Conservation (phyloP, 495 filamentous ascomycete species). For the Trichoderma orchidacearum region DNA sequence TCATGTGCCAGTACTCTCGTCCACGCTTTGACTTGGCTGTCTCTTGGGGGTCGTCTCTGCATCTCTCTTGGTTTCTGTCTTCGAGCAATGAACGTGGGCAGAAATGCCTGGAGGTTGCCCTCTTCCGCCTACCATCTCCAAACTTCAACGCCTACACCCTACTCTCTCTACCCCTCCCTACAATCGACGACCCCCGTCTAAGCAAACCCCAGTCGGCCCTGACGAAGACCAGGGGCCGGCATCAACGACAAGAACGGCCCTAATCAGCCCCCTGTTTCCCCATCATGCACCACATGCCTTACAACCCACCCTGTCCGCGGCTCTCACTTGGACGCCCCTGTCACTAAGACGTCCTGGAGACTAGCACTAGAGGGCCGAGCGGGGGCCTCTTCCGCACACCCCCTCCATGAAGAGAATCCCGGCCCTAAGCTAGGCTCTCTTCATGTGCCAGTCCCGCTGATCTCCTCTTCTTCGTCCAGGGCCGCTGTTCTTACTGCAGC, state of each 20-base stretch:
- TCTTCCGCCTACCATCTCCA: not conserved
- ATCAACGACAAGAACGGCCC: slow-evolving; percentile 1
- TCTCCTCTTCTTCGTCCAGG: not conserved
- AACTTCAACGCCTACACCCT: not conserved
- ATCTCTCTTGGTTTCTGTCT: not conserved
- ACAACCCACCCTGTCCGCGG: not conserved
- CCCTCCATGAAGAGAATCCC: not conserved
- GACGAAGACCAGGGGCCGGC: not conserved
- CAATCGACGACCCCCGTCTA: not conserved
- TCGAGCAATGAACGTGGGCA: not conserved
- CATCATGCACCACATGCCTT: slow-evolving; percentile 1
- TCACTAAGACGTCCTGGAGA: not conserved
- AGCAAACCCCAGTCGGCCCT: not conserved
- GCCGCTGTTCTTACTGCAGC: not conserved
- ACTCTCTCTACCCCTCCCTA: not conserved
- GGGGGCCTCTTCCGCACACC: not conserved
- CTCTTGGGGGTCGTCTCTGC: not conserved
- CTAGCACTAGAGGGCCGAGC: not conserved
- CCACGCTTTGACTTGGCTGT: not conserved
- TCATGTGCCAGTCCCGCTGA: slow-evolving; percentile 1
- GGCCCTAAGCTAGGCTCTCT: not conserved
- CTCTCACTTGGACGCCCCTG: not conserved
- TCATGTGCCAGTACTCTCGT: not conserved
- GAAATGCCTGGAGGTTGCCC: not conserved
- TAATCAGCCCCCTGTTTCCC: not conserved